phyloP scores from a whole-genome alignment of 257 asterid genomes.

The Scutellaria galericulata region DNA sequence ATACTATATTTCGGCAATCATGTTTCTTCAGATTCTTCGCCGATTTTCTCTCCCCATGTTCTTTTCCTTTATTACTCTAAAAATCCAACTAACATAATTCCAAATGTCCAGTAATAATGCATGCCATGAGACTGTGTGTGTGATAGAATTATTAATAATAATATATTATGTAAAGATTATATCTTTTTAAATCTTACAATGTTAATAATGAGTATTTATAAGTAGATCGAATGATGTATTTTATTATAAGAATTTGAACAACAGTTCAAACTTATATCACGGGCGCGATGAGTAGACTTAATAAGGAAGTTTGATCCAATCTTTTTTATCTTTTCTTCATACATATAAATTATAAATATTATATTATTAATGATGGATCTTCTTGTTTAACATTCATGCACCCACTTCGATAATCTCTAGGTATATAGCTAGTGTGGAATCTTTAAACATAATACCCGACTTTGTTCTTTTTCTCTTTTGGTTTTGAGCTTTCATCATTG shows the following conservation, averaged over 20 bases:
- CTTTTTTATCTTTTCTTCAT: slow-evolving; percentile 12
- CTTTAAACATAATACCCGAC: not conserved
- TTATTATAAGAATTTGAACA: slow-evolving; percentile 25
- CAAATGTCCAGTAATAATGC: slow-evolving; percentile 31
- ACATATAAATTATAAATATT: not conserved
- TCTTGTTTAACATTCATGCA: slow-evolving; percentile 38
- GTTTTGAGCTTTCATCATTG: slow-evolving; percentile 32
- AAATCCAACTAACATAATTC: slow-evolving; percentile 30
- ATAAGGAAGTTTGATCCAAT: not conserved
- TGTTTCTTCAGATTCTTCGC: slow-evolving; percentile 72
- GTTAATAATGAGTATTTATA: not conserved
- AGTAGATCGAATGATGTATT: slow-evolving; percentile 14
- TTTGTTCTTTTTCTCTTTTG: slow-evolving; percentile 38
- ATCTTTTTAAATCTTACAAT: no score
- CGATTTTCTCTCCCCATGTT: slow-evolving; percentile 65
- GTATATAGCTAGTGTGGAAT: slow-evolving; percentile 2
- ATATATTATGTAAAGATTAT: not conserved
- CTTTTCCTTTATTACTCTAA: slow-evolving; percentile 36
- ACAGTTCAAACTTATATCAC: slow-evolving; percentile 29
- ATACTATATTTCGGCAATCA: slow-evolving; percentile 38
- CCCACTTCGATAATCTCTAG: slow-evolving; percentile 8
- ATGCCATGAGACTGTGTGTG: not conserved
- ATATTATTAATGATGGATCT: slow-evolving; percentile 25
- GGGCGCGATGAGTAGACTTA: slow-evolving; percentile 18
- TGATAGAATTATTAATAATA: no score